Evolutionary conservation across 331 rosid genomes (phyloP), one percentile per base, ranked within the genome.

Genomic region (Quercus phellos): DNA sequence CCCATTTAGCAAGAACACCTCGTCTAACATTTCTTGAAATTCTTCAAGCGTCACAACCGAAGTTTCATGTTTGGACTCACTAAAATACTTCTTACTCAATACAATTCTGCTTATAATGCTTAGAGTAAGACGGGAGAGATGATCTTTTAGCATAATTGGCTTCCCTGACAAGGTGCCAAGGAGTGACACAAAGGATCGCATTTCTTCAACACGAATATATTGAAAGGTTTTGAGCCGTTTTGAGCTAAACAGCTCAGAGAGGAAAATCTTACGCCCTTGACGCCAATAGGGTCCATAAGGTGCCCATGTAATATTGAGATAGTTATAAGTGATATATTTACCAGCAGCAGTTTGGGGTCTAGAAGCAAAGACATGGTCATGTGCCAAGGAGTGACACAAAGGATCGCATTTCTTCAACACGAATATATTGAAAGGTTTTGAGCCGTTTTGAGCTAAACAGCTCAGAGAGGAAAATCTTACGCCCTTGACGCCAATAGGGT

Each of bases 261-360:
- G 46, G 46, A 1, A 35, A 35, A 35, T 35, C 42, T 77, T 84
- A 1, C 81, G 74, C 32, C 77, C 88, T 78, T 85, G 88, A 19
- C 83, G 81, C 77, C 80, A 81, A 59, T 81, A 81, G 10, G 81
- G 79, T 2, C 86, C 86, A 3, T 75, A 70, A 64, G 85, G 86
- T 6, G 88, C 46, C 84, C 88, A 81, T 27, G 77, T 66, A 83
- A 85, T 18, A 18, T 78, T 30, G 38, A 22, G 21, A 30, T 75
- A 67, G 77, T 85, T 82, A 29, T 78, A 85, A 14, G 77, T 63
- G 4, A 53, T 72, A 86, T 71, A 42, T 63, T 81, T 85, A 1
- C 85, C 88, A 0, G 83, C 88, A 6, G 88, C 85, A 14, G 74
- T 69, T 74, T 74, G 66, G 11, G 88, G 88, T 32, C 88, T 80